These are phyloP conservation scores for Cercospora beticola DNA, from an alignment of 2,329 filamentous ascomycete species.

Conservation along the genomic window DNA sequence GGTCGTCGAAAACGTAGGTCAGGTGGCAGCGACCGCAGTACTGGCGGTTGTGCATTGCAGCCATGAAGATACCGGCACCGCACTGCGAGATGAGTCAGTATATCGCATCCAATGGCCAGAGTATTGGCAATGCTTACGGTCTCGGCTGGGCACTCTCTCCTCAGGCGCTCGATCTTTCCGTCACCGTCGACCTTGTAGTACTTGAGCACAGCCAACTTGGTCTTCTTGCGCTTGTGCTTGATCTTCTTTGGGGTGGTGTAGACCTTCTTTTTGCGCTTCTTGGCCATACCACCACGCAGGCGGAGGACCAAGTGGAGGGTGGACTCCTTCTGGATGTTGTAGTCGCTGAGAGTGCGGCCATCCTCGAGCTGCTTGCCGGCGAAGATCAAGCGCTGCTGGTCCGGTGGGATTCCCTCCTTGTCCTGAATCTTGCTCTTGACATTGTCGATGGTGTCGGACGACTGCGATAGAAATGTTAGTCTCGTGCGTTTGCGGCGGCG, in stretches of 20 bases:
- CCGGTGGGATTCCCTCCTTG: conserved; percentile 99
- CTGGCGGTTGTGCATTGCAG: conserved; percentile 99
- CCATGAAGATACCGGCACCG: conserved; percentile 99
- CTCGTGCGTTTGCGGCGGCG: conserved; percentile 1
- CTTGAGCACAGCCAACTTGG: conserved; percentile 99
- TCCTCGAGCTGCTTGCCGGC: conserved; percentile 99
- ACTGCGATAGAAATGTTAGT: conserved; percentile 40
- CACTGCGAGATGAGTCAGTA: conserved; percentile 59
- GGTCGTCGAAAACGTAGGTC: conserved; percentile 69
- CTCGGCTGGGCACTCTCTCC: conserved; percentile 92
- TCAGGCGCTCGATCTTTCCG: conserved; percentile 99
- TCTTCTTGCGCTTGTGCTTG: conserved; percentile 99
- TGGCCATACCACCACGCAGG: conserved; percentile 90
- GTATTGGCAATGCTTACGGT: conserved; percentile 61
- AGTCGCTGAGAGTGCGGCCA: conserved; percentile 97
- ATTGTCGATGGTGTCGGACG: conserved; percentile 99
- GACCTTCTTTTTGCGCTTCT: conserved; percentile 99
- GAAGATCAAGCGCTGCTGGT: conserved; percentile 99
- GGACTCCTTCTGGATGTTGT: conserved; percentile 99
- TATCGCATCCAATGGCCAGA: neutral
- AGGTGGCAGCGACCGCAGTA: conserved; percentile 79
- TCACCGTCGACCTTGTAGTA: conserved; percentile 99
- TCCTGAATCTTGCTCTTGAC: conserved; percentile 98
- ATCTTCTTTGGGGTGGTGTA: conserved; percentile 99
- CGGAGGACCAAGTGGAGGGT: conserved; percentile 97